Evolutionary conservation across 257 asterid genomes (phyloP).

Genomic region (Lavandula angustifolia): DNA sequence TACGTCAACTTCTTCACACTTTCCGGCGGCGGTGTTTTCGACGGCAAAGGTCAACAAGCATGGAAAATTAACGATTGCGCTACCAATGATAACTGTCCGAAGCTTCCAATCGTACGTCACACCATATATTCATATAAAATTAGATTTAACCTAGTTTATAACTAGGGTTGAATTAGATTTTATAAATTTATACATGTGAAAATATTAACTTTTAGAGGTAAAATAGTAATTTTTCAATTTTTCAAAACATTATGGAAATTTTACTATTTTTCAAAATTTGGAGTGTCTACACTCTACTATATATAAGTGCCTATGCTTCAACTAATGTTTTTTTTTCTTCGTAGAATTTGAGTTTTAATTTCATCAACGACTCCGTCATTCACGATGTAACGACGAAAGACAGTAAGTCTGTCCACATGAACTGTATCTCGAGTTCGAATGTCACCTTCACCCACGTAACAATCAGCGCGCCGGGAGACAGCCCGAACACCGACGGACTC

Average conservation of each 20-base stretch:
- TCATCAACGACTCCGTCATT: slow-evolving; percentile 31
- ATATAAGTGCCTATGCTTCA: too few relatives aligned
- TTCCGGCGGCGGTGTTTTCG: slow-evolving; percentile 49
- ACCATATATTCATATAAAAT: too few relatives aligned
- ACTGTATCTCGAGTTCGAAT: slow-evolving; percentile 32
- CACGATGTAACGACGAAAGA: slow-evolving; percentile 30
- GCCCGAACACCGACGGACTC: slow-evolving; percentile 53
- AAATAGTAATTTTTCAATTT: too few relatives aligned
- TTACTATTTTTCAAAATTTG: too few relatives aligned
- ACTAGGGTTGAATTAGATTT: too few relatives aligned
- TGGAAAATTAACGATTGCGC: slow-evolving; percentile 55
- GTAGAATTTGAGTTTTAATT: not conserved
- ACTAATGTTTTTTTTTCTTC: too few relatives aligned
- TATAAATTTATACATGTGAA: too few relatives aligned
- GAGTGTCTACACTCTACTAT: too few relatives aligned
- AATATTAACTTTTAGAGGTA: too few relatives aligned
- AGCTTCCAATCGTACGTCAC: slow-evolving; percentile 35
- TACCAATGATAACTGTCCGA: slow-evolving; percentile 28
- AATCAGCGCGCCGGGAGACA: slow-evolving; percentile 38
- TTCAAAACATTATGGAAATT: too few relatives aligned
- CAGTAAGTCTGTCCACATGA: slow-evolving; percentile 46
- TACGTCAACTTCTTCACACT: slow-evolving; percentile 42
- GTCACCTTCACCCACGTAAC: slow-evolving; percentile 29
- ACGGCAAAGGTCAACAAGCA: slow-evolving; percentile 49
- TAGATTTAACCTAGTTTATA: too few relatives aligned